Evolutionary conservation across 768 basidiomycete genomes (phyloP), one percentile per base, ranked within the genome.

Genomic region (Lactarius sp.): DNA sequence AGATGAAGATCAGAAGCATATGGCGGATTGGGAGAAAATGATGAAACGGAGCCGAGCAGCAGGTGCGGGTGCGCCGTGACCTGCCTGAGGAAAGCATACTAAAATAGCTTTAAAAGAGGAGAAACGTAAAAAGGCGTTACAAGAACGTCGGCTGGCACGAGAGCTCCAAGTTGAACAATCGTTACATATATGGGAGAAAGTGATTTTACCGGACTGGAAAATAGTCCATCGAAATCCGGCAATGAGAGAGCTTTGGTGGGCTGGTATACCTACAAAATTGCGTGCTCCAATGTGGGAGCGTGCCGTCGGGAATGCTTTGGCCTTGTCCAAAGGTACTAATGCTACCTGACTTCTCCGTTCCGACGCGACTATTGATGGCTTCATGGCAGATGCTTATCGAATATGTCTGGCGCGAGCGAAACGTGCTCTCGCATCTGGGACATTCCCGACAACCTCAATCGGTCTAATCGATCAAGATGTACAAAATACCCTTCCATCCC

Each of bases 21-120:
- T 92, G 71, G 83, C 86, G 4, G 88, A 89, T 71, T 94, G 93
- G 88, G 83, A 92, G 70, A 75, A 80, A 39, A 96, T 96, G 92
- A 92, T 94, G 87, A 85, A 84, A 66, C 84, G 79, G 51, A 92
- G 90, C 75, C 85, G 88, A 57, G 73, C 75, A 18, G 82, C 86
- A 67, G 91, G 92, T 92, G 64, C 71, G 81, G 91, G 92, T 92
- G 64, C 71, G 81, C 13, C 31, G 44, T 50, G 33, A 55, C 39
- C 20, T 55, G 33, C 47, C 20, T n/a, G 46, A 54, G 22, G 52
- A 42, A 55, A 16, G 46, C n/a, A 46, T 50, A 54, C 57, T 64
- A 16, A 64, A 18, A 22, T 22, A 12, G 31, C 6, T 42, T 58
- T 34, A 22, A 37, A 59, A 90, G 91, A 91, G 71, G 90, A 87